Percentiles rank a stretch among this genome's conserved stretches.
Conservation (phyloP, 148 eudicot genomes). For the Camellia granthamiana region DNA sequence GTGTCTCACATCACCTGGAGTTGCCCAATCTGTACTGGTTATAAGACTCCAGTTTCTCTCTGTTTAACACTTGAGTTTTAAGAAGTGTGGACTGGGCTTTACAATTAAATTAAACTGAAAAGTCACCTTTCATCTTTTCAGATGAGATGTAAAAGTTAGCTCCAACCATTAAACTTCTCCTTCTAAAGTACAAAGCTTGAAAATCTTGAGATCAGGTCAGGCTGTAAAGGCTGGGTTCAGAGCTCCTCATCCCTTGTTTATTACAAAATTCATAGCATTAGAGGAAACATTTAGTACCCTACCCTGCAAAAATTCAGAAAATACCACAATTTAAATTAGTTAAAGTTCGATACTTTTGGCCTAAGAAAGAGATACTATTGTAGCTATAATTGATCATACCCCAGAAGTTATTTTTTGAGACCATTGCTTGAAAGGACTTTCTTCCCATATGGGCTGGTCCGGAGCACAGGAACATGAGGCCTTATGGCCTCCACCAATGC, state of each 20-base stretch:
- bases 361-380: neutral
- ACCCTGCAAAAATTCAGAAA: neutral
- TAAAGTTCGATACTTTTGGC: conserved; percentile 1
- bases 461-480: conserved; percentile 31
- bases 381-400: conserved; percentile 3
- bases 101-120: neutral
- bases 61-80: too few species aligned
- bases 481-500: conserved; percentile 42
- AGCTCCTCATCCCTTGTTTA: conserved; percentile 16
- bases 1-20: too few species aligned
- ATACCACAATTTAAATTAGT: neutral
- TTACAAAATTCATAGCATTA: conserved; percentile 23
- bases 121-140: neutral
- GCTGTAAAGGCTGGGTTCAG: neutral
- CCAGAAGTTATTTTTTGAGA: conserved; percentile 22
- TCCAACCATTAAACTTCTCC: neutral
- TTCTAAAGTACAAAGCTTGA: neutral
- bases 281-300: neutral
- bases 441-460: conserved; percentile 39
- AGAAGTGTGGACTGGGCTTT: too few species aligned
- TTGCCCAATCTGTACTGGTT: too few species aligned
- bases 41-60: too few species aligned
- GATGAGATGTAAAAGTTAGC: conserved; percentile 4
- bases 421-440: conserved; percentile 35
- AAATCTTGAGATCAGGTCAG: neutral